Evolutionary conservation across 2,329 filamentous ascomycete genomes (phyloP).

Genomic region (Ceratocystis cubensis): DNA sequence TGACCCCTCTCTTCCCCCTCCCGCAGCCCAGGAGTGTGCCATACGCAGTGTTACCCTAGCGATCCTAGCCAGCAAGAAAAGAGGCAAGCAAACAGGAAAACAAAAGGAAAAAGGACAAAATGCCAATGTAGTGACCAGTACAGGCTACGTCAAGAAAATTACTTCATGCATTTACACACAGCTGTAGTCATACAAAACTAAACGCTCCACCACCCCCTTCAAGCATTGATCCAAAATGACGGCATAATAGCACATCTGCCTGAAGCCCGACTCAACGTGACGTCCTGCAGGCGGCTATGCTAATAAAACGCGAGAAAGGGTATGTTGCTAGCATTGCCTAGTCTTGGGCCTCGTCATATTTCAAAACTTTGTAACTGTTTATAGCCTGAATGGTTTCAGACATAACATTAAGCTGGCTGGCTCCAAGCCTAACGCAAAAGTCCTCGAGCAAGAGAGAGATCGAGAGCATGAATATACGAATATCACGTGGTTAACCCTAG

Average conservation of each 20-base stretch:
- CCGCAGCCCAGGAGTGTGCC: not conserved
- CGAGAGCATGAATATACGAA: too few relatives aligned
- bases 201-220: too few relatives aligned
- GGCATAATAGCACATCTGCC: too few relatives aligned
- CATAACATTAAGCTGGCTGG: not conserved
- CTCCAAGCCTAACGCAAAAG: too few relatives aligned
- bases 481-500: not conserved
- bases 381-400: not conserved
- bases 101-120: not conserved
- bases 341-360: not conserved
- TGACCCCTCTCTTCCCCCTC: too few relatives aligned
- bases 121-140: not conserved
- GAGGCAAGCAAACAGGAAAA: too few relatives aligned
- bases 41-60: not conserved
- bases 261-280: not conserved
- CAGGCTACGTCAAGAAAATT: too few relatives aligned
- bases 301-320: not conserved
- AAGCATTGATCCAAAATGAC: too few relatives aligned
- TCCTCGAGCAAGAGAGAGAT: too few relatives aligned
- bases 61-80: not conserved
- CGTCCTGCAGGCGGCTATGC: not conserved
- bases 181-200: too few relatives aligned
- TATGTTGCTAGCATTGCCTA: too few relatives aligned
- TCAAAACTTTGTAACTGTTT: not conserved
- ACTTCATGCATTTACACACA: too few relatives aligned